phyloP scores from a whole-genome alignment of 2,329 filamentous ascomycete genomes.

The Ceratocystiopsis minuta region DNA sequence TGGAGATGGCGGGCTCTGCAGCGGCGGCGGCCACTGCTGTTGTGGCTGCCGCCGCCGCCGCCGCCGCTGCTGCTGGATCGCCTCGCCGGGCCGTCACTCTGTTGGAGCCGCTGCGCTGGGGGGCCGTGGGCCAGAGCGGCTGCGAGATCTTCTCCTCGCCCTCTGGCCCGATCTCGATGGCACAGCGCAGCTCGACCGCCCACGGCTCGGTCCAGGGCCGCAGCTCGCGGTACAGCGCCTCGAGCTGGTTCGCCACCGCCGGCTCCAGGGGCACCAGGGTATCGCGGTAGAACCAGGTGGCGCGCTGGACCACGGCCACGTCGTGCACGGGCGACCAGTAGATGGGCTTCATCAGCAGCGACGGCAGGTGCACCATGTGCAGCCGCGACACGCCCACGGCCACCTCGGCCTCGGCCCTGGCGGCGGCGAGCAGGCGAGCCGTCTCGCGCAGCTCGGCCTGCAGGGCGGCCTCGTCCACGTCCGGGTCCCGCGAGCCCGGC shows the following conservation, averaged over 20 bases:
- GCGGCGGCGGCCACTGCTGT: too few relatives aligned
- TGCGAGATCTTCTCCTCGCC: conserved; percentile 87
- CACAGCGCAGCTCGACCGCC: conserved; percentile 78
- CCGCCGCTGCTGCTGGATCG: too few relatives aligned
- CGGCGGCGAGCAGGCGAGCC: neutral
- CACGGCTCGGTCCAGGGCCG: conserved; percentile 84
- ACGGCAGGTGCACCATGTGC: conserved; percentile 71
- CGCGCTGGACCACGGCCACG: conserved; percentile 61
- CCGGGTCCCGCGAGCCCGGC: too few relatives aligned
- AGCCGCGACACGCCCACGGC: conserved; percentile 80
- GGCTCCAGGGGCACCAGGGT: conserved; percentile 83
- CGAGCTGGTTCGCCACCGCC: conserved; percentile 74
- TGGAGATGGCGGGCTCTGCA: conserved; percentile 26
- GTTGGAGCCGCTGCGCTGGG: conserved; percentile 10
- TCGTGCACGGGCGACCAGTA: conserved; percentile 96
- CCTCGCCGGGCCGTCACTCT: too few relatives aligned
- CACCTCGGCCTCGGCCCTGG: conserved; percentile 31
- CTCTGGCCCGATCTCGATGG: conserved; percentile 70
- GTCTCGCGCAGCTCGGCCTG: neutral
- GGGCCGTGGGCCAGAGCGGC: conserved; percentile 55
- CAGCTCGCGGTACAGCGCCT: conserved; percentile 75
- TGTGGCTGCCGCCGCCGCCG: too few relatives aligned
- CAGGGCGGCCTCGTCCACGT: neutral
- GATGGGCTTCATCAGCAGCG: conserved; percentile 80
- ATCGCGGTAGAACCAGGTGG: conserved; percentile 95